Conservation (phyloP, 1,139 yeast species). For the Zygoascus hellenicus region DNA sequence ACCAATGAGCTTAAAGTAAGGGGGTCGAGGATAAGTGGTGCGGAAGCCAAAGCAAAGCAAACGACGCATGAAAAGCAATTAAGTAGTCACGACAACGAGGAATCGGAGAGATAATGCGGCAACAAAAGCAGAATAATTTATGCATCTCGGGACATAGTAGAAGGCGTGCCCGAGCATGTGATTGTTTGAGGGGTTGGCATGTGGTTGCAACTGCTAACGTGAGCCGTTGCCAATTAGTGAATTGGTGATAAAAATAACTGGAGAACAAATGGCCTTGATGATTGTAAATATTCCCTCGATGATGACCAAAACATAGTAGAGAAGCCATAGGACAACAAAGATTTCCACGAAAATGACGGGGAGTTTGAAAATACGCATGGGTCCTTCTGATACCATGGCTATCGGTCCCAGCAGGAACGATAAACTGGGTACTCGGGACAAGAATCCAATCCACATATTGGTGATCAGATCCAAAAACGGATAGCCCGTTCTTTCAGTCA, state of each 20-base stretch:
- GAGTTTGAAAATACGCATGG: slow-evolving; percentile 12
- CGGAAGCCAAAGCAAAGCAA: no score
- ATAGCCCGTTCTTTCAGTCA: neutral
- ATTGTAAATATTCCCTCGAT: slow-evolving; percentile 18
- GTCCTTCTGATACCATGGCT: neutral
- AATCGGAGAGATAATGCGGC: no score
- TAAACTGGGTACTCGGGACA: slow-evolving; percentile 11
- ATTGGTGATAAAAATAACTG: slow-evolving; percentile 16
- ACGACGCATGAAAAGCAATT: no score
- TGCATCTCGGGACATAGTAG: no score
- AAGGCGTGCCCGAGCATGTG: no score
- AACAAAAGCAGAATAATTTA: no score
- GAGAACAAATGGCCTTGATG: slow-evolving; percentile 20
- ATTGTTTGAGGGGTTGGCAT: no score
- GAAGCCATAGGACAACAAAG: slow-evolving; percentile 14
- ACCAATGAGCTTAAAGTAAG: no score
- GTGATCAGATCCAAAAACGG: neutral
- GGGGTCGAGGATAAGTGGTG: no score
- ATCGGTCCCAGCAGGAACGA: slow-evolving; percentile 10
- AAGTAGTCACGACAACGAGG: no score
- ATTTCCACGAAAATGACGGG: slow-evolving; percentile 17
- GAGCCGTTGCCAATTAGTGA: slow-evolving; percentile 1
- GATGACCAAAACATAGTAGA: slow-evolving; percentile 16
- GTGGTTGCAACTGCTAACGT: no score
- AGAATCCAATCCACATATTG: slow-evolving; percentile 6